Evolutionary conservation across 495 filamentous ascomycete species (phyloP), one percentile per base, ranked within the genome.

Genomic region (Thermochaetoides thermophila): DNA sequence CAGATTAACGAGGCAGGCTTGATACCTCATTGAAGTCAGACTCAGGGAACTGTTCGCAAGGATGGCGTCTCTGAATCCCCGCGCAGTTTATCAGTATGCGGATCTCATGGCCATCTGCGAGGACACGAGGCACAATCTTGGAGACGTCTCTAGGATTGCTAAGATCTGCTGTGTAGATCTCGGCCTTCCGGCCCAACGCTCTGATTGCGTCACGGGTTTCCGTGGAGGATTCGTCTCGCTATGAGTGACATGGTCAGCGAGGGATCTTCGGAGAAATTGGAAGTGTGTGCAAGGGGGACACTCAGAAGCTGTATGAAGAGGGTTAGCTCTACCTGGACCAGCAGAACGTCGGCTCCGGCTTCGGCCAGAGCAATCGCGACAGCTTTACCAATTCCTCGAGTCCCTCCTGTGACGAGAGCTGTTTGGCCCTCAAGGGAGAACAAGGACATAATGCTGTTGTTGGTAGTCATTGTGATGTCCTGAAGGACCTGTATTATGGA

Each of bases 351-450:
- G 39, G 84, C 84, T 26, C 84, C 84, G 32, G 79, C 81, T 58
- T 89, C 81, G 21, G 84, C 82, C 8, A 85, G 53, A 3, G 76
- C 82, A 38, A 92, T 50, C 26, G 81, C 80, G 59, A 91, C 86
- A 8, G 81, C 69, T 50, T 81, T 74, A 11, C 86, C 86, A 32
- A 95, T 92, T 15, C 86, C 86, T 32, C 86, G 64, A 11, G 84
- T 89, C 32, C 82, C 83, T 17, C 86, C 86, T 0, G 86, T 95
- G 20, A 93, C 64, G 29, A 93, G 56, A 21, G 86, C 86, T 7
- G 80, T 92, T 48, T 83, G 71, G 37, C 73, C 74, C 32, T 60
- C 50, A 30, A 76, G 63, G 23, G 69, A 63, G 43, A 75, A 76
- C 38, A 70, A 46, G 31, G 35, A 30, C 6, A 24, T 20, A 31